These are phyloP conservation scores for Colletotrichum sp. DNA, from an alignment of 2,329 filamentous ascomycete genomes.

Conservation along the genomic window DNA sequence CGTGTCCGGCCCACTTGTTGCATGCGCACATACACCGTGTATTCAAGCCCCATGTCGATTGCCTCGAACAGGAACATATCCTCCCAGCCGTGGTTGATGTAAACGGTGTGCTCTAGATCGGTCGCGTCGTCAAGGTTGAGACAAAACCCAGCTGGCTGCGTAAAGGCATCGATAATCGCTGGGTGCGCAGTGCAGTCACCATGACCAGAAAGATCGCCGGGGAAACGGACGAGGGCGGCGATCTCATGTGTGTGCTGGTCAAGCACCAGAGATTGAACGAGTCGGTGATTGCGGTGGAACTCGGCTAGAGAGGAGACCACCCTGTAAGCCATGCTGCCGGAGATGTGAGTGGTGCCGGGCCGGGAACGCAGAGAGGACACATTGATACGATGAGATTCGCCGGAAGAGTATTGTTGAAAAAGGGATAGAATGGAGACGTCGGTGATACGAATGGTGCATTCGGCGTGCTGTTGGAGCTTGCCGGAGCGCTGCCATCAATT, in stretches of 20 bases:
- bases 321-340: neutral
- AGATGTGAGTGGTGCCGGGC: neutral
- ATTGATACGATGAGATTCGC: neutral
- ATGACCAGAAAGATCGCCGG: neutral
- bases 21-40: neutral
- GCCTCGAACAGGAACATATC: neutral
- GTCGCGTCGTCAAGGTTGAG: neutral
- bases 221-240: neutral
- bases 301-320: neutral
- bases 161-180: neutral
- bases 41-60: neutral
- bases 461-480: neutral
- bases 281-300: neutral
- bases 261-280: neutral
- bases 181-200: neutral
- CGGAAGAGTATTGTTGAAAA: neutral
- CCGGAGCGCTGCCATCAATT: neutral
- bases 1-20: neutral
- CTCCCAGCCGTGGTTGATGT: neutral
- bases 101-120: neutral
- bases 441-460: neutral
- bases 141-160: neutral
- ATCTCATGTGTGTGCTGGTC: neutral
- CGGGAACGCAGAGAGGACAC: neutral
- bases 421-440: neutral